Base-by-base conservation (phyloP, 192 early-diverging fungal genomes). In the Oehlia diaphana region DNA sequence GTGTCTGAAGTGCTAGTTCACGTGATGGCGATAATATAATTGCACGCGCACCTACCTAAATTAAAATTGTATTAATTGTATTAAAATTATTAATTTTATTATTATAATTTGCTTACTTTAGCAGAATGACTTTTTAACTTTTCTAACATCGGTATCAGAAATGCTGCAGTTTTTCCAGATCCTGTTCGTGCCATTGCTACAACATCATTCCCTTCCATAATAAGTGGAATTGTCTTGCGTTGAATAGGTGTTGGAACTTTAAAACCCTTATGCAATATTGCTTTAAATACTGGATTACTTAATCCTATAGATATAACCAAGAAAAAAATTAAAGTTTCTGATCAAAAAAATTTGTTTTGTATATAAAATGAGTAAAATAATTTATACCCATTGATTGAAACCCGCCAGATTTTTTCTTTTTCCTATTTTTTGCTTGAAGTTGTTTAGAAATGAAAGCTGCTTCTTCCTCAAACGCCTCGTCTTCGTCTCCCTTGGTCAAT, bases 191-290 rank as follows among this genome's bases (percentile, higher is more conserved):
- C 98, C 98, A 99, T 98, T 77, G 94, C 98, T 2, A 99, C 96
- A 2, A 98, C 93, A 86, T 99, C 98, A 26, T 92, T 86, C 39
- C 96, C 95, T 77, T 96, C 89, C 82, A 98, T 88, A 69, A 98
- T 92, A 70, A 97, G 81, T 33, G 98, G 98, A 74, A 99, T 97
- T 39, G 94, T 88, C 83, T 95, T 95, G 70, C 98, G 92, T 86
- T 99, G 98, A 82, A 99, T 97, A 9, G 98, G 97, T 26, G 98
- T 99, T n/a, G 98, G 98, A 4, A 98, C 91, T 79, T 97, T 97
- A 87, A 96, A 99, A 7, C 97, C 97, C 80, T 96, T 95, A 78
- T 95, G 90, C n/a, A 92, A 79, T 80, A 99, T 89, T 16, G 96
- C 95, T 63, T 94, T 93, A 87, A 92, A 96, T 21, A 97, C 85